Evolutionary conservation across 805 yeast species (phyloP).

Genomic region (Spathaspora gorwiae): DNA sequence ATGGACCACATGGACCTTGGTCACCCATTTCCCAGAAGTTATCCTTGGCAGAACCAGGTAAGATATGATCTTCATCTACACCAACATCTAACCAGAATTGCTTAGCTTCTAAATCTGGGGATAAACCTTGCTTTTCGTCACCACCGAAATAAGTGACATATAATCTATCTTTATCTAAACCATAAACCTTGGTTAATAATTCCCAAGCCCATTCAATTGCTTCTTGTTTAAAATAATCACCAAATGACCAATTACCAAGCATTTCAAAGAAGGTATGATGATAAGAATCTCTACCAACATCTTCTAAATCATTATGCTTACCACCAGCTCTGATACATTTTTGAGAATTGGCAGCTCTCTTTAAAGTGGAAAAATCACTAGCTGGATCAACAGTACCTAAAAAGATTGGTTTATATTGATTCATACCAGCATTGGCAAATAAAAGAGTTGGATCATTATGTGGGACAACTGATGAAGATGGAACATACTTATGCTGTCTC

Average conservation of each 20-base stretch:
- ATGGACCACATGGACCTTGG: conserved; percentile 99
- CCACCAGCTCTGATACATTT: conserved; percentile 99
- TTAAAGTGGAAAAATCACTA: conserved; percentile 76
- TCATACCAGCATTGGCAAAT: conserved; percentile 99
- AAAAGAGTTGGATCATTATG: conserved; percentile 96
- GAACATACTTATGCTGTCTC: conserved; percentile 72
- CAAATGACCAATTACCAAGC: conserved; percentile 99
- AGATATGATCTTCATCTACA: conserved; percentile 84
- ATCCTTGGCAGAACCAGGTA: conserved; percentile 87
- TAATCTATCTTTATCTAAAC: conserved; percentile 70
- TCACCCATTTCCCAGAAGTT: conserved; percentile 99
- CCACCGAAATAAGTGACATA: conserved; percentile 98
- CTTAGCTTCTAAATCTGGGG: conserved; percentile 92
- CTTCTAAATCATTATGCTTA: conserved; percentile 96
- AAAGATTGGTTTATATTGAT: conserved; percentile 96
- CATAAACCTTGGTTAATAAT: conserved; percentile 78
- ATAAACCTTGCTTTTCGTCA: conserved; percentile 73
- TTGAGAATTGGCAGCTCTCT: conserved; percentile 92
- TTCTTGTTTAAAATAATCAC: conserved; percentile 95
- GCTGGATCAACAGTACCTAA: conserved; percentile 96
- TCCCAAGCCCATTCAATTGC: conserved; percentile 92
- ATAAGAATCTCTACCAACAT: conserved; percentile 95
- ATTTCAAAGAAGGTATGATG: conserved; percentile 98
- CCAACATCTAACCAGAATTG: conserved; percentile 83
- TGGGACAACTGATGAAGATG: conserved; percentile 93